These are phyloP conservation scores for Xylaria nigripes DNA, from an alignment of 495 filamentous ascomycete species.

Conservation along the genomic window DNA sequence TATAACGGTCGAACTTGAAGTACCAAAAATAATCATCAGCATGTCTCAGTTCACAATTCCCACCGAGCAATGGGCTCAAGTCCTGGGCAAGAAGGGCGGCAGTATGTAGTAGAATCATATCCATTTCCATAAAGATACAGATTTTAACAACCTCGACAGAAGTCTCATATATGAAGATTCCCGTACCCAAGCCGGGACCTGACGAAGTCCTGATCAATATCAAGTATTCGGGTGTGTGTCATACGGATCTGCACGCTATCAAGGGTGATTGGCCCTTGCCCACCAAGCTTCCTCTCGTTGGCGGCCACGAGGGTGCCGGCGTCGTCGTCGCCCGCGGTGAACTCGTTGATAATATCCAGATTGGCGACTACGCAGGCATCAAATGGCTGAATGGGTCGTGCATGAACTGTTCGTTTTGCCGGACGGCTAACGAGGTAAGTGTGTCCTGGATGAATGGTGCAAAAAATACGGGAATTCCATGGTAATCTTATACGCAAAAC, in stretches of 20 bases:
- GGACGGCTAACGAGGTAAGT: conserved; percentile 38
- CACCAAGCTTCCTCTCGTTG: conserved; percentile 75
- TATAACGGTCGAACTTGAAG: too few species aligned
- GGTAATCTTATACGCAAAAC: conserved; percentile 33
- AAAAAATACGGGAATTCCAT: not conserved
- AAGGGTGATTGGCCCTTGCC: conserved; percentile 81
- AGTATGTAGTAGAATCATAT: conserved; percentile 32
- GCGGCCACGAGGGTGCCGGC: conserved; percentile 90
- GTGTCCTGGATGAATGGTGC: not conserved
- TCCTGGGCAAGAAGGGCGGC: conserved; percentile 68
- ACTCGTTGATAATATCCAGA: conserved; percentile 61
- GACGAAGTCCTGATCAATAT: conserved; percentile 89
- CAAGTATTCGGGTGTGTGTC: conserved; percentile 89
- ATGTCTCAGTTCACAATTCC: conserved; percentile 46
- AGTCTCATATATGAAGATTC: conserved; percentile 72
- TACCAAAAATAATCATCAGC: conserved; percentile 4
- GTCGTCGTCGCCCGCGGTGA: conserved; percentile 72
- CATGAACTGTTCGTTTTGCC: conserved; percentile 71
- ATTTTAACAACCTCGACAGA: conserved; percentile 31
- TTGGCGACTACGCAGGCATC: conserved; percentile 77
- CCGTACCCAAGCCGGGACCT: conserved; percentile 66
- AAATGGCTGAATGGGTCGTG: conserved; percentile 90
- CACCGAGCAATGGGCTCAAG: conserved; percentile 76
- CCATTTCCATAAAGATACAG: not conserved
- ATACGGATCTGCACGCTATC: conserved; percentile 80